Conservation (phyloP, 2,329 filamentous ascomycete species). For the Davidsoniella australis region DNA sequence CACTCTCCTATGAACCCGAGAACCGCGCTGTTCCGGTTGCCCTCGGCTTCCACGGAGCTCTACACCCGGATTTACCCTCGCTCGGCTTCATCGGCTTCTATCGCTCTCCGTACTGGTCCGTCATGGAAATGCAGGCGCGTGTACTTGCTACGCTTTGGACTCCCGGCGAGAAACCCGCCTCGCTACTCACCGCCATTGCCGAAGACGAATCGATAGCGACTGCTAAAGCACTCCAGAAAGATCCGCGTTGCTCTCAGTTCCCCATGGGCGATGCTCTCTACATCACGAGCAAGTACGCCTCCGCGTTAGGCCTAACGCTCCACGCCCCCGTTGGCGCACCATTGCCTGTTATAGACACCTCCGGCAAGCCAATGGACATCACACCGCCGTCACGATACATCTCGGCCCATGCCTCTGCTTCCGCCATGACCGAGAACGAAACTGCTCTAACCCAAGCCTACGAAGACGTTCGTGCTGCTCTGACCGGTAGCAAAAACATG, state of each 20-base stretch:
- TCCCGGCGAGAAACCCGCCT: slow-evolving; percentile 10
- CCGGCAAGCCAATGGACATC: slow-evolving; percentile 31
- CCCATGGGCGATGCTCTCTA: slow-evolving; percentile 72
- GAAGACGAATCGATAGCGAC: slow-evolving; percentile 28
- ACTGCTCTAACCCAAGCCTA: slow-evolving; percentile 30
- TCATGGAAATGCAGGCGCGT: slow-evolving; percentile 74
- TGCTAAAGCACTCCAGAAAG: slow-evolving; percentile 33
- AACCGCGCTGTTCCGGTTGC: slow-evolving; percentile 44
- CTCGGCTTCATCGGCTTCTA: slow-evolving; percentile 75
- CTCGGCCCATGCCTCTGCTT: slow-evolving; percentile 20
- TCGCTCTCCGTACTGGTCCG: slow-evolving; percentile 68
- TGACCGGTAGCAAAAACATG: slow-evolving; percentile 34
- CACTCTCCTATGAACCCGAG: slow-evolving; percentile 37
- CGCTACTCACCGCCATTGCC: slow-evolving; percentile 15
- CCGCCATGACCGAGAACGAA: slow-evolving; percentile 23
- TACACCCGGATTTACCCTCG: slow-evolving; percentile 41
- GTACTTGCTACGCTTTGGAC: slow-evolving; percentile 47
- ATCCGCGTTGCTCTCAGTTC: slow-evolving; percentile 46
- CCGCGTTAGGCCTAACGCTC: slow-evolving; percentile 36
- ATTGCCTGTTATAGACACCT: slow-evolving; percentile 24
- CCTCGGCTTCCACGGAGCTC: slow-evolving; percentile 49
- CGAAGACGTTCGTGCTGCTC: slow-evolving; percentile 23
- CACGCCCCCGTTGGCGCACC: slow-evolving; percentile 15
- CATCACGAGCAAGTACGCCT: slow-evolving; percentile 53
- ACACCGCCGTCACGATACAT: slow-evolving; percentile 40